Evolutionary conservation across 139 green algal species (phyloP), one percentile per base, ranked within the genome.

Genomic region (Chlamydomonas schloesseri): DNA sequence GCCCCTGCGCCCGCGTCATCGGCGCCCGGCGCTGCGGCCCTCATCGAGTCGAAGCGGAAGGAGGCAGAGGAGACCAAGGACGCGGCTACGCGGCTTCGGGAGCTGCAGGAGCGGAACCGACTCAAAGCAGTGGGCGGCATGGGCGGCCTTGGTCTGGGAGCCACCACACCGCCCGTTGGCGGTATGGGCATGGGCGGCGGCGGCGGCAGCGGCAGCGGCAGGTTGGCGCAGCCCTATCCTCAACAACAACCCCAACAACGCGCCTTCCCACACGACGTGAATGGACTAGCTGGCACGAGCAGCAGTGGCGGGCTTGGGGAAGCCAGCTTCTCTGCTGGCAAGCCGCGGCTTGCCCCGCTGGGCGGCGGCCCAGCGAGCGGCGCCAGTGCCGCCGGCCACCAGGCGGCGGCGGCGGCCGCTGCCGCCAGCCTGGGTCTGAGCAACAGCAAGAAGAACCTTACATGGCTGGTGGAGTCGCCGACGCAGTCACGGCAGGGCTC

Each of bases 51-150:
- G 8, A 28, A 24, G 23, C 5, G 58, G 58, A 65, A n/a, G 24
- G 23, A 28, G 23, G 58, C 28, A 34, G 28, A 34, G 26, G 29
- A 34, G 28, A 20, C 28, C 64, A 33, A 31, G 42, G 37, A 78
- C 15, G 50, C 73, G 21, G 28, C 73, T 21, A 17, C 55, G 8
- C 73, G 73, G 3, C 55, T 81, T 31, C 73, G 67, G 15, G 73
- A 53, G 33, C 73, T 81, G 23, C 73, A 81, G 73, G 73, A 81
- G 26, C 62, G 21, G 4, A 20, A 69, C 28, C 62, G 42, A 50
- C 42, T 50, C 42, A 50, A 50, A 50, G 5, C 42, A 8, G 42
- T 8, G 8, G 42, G 42, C 8, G 42, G 42, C 42, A 50, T 50
- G 42, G 42, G 42, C 5, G 42, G 42, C 42, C 5, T 50, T 5